Base-by-base conservation (phyloP, 176 grass and related monocot genomes). In the Triticum timopheevii region DNA sequence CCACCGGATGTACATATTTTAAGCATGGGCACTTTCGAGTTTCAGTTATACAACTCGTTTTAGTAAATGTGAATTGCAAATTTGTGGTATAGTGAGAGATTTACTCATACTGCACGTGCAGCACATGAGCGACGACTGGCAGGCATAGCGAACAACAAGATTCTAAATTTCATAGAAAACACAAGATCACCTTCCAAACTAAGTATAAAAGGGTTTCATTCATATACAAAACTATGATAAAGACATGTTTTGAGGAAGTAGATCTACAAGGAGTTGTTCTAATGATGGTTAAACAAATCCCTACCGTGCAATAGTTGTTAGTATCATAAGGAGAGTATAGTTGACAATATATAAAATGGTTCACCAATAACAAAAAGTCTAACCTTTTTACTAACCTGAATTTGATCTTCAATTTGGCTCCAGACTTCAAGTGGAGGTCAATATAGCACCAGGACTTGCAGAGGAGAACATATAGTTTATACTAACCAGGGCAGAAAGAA, bases 161-260 rank as follows among this genome's bases (percentile, higher is more conserved):
- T 58, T 6, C 44, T 35, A 80, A 25, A 59, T 22, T 38, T 69
- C 20, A 1, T 90, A 47, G 30, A 52, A 71, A 83, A 66, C 33
- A 67, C 8, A 83, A 30, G 10, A 8, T 61, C 39, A 98, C 96
- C 96, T 95, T 90, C 96, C 96, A 98, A 85, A 96, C 93, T 82
- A 90, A 95, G 87, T 93, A 95, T 80, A 98, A 84, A 80, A 98
- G 92, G 87, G 96, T 98, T 50, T 98, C 96, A 61, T 98, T 93
- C 31, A 98, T 76, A 82, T 98, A 92, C 30, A 98, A 88, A 91
- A 98, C 96, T 80, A 98, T 82, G 62, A 93, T 98, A 42, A 92
- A 94, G 79, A 96, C 86, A 90, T 95, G 88, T 77, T 98, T 65
- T 95, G 87, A 92, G 96, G 96, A 89, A 64, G 69, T 87, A 94